phyloP scores from a whole-genome alignment of 1,284 basidiomycete genomes.

The Vanrija humicola region DNA sequence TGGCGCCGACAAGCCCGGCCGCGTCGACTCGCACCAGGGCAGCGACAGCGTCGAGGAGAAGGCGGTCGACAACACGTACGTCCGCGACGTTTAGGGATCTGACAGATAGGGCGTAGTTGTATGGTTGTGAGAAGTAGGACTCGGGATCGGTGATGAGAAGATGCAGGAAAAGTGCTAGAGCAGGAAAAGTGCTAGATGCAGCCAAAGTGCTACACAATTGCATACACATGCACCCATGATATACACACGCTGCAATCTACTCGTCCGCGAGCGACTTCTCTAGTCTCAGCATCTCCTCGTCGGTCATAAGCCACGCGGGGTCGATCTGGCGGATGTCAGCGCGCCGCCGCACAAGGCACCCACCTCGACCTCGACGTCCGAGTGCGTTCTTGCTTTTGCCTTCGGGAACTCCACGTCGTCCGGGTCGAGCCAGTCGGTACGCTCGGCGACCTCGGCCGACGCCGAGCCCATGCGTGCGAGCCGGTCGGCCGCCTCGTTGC shows the following conservation, averaged over 20 bases:
- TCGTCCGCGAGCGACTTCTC: slow-evolving; percentile 21
- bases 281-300: slow-evolving; percentile 28
- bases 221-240: no score
- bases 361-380: background rate
- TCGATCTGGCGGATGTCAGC: slow-evolving; percentile 26
- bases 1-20: background rate
- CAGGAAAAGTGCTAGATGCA: no score
- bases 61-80: no score
- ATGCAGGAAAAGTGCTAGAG: no score
- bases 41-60: background rate
- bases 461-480: slow-evolving; percentile 40
- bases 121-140: no score
- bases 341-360: background rate
- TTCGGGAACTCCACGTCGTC: slow-evolving; percentile 45
- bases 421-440: slow-evolving; percentile 38
- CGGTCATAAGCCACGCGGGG: slow-evolving; percentile 33
- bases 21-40: no score
- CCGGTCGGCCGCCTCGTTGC: slow-evolving; percentile 47
- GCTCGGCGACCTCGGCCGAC: slow-evolving; percentile 23
- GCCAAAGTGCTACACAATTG: no score
- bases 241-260: no score
- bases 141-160: no score
- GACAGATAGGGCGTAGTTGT: no score
- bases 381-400: slow-evolving; percentile 44
- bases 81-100: no score